Evolutionary conservation across 78 protist genomes (phyloP).

Genomic region (Acrasis kona): DNA sequence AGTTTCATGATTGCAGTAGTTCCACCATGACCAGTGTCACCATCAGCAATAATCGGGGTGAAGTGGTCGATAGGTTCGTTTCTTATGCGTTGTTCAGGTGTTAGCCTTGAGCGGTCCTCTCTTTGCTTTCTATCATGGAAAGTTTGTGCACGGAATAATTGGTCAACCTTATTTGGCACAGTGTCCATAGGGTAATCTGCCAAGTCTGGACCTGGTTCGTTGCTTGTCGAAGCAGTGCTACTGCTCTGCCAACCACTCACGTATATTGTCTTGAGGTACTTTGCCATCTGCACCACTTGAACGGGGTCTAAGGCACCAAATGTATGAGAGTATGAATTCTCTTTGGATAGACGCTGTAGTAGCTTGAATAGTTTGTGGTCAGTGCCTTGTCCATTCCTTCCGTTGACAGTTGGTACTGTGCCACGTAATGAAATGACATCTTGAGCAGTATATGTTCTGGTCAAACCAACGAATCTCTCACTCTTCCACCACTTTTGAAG

Average conservation of each 20-base stretch:
- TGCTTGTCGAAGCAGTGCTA: slow-evolving; percentile 52
- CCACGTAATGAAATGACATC: slow-evolving; percentile 66
- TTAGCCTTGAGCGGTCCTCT: slow-evolving; percentile 21
- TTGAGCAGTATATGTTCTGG: slow-evolving; percentile 55
- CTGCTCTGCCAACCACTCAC: slow-evolving; percentile 71
- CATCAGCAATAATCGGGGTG: slow-evolving; percentile 87
- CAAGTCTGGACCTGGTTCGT: slow-evolving; percentile 77
- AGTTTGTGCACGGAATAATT: slow-evolving; percentile 53
- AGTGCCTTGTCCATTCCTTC: slow-evolving; percentile 5
- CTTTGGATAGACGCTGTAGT: no score
- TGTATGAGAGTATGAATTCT: slow-evolving; percentile 10
- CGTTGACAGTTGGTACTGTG: slow-evolving; percentile 14
- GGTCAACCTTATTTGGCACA: slow-evolving; percentile 59
- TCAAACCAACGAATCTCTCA: slow-evolving; percentile 54
- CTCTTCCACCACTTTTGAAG: slow-evolving; percentile 50
- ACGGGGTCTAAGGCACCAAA: slow-evolving; percentile 61
- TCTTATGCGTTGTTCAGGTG: not conserved
- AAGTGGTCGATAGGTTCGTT: slow-evolving; percentile 43
- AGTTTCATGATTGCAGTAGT: slow-evolving; percentile 76
- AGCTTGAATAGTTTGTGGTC: no score
- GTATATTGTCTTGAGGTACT: slow-evolving; percentile 49
- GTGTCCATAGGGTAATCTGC: slow-evolving; percentile 78
- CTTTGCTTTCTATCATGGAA: slow-evolving; percentile 64
- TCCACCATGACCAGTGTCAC: slow-evolving; percentile 94
- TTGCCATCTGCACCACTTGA: slow-evolving; percentile 64